Evolutionary conservation across 176 grass and related monocot genomes (phyloP), one percentile per base, ranked within the genome.

Genomic region (Musa acuminata): DNA sequence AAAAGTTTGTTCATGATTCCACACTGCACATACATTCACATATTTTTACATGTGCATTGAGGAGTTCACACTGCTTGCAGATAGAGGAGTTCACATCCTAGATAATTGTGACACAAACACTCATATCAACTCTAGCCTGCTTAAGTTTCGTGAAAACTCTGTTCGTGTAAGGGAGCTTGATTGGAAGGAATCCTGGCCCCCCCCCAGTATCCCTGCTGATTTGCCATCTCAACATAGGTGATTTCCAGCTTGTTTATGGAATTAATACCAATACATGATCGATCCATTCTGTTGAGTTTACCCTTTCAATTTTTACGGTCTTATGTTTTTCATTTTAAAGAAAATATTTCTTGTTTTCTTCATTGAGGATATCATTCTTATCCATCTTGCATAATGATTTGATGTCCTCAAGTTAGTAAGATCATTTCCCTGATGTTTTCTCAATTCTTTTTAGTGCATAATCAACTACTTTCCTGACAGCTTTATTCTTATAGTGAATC

Each of bases 71-170:
- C 2, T 55, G 21, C 2, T 20, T 35, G 9, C 85, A 97, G 93
- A 97, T 92, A 92, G 53, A 80, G 93, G 87, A 53, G 58, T 25
- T 55, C 67, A 86, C 52, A 72, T 92, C 69, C 78, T 97, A 48
- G 80, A 90, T 60, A 97, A 97, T 59, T 97, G 93, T 77, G 58
- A 79, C 74, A 77, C 75, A 17, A 97, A 97, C 84, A 75, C 86
- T 71, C 72, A 49, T 62, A 72, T 83, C 25, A 92, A 89, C 79
- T 90, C 85, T 53, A 77, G 81, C 51, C 71, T 64, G 72, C 80
- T 92, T 35, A 85, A 87, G 74, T 85, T 85, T 55, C 72, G 85
- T 77, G 81, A 83, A 80, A 81, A 78, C 69, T 79, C 87, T 83
- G 35, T 92, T 16, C 70, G 52, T 85, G 77, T 92, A 51, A 78